Percentiles rank a stretch among this genome's conserved stretches.
Conservation (phyloP, 495 filamentous ascomycete genomes). For the Pyronema domesticum region DNA sequence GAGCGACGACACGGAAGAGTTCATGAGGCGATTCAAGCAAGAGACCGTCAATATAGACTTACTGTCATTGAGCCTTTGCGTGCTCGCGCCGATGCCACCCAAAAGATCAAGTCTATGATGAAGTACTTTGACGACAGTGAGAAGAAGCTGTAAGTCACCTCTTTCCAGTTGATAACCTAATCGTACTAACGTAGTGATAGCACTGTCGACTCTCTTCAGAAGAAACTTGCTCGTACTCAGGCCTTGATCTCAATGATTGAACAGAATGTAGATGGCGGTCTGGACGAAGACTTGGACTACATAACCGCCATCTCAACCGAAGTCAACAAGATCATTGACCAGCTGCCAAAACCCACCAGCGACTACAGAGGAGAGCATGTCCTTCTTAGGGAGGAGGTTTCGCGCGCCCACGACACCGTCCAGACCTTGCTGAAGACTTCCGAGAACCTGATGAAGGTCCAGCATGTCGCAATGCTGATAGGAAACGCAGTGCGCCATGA, state of each 20-base stretch:
- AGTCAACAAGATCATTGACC: constrained; percentile 8
- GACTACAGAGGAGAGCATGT: background rate
- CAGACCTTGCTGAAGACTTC: constrained; percentile 11
- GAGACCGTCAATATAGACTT: constrained; percentile 26
- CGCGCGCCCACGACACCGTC: constrained; percentile 13
- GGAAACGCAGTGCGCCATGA: constrained; percentile 13
- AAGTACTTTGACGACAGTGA: constrained; percentile 29
- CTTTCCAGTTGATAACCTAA: background rate
- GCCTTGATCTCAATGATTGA: constrained; percentile 21
- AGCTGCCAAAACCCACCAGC: constrained; percentile 7
- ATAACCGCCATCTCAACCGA: constrained; percentile 21
- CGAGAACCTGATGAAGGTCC: constrained; percentile 21
- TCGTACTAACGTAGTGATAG: constrained; percentile 8
- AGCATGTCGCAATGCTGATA: constrained; percentile 18
- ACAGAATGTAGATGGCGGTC: constrained; percentile 21
- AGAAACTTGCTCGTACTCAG: constrained; percentile 16
- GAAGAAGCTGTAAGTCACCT: constrained; percentile 18
- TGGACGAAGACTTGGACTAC: constrained; percentile 22
- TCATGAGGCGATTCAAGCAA: constrained; percentile 22
- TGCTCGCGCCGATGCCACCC: constrained; percentile 19
- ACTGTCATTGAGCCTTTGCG: constrained; percentile 27
- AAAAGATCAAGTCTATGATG: constrained; percentile 28
- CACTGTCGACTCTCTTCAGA: constrained; percentile 6
- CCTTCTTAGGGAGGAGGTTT: constrained; percentile 13
- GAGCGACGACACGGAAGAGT: constrained; percentile 26